Conservation (phyloP, 73 alveolate species). For the Paramecium caudatum region DNA sequence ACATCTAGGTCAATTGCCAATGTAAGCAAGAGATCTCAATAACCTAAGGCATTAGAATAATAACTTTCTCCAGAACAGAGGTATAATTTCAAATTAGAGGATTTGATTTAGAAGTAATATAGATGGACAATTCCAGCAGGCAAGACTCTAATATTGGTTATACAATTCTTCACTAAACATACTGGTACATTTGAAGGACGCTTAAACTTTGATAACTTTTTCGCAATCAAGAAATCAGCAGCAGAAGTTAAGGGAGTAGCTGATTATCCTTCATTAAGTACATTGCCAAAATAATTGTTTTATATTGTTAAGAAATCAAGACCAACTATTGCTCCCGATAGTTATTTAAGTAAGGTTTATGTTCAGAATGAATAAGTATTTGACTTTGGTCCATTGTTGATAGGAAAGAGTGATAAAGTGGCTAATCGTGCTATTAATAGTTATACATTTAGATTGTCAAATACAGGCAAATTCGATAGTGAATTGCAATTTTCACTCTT, state of each 20-base stretch:
- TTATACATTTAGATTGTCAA: constrained; percentile 92
- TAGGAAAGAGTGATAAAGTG: constrained; percentile 94
- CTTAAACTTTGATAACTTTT: constrained; percentile 89
- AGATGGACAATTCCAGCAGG: constrained; percentile 98
- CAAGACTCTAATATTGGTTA: constrained; percentile 88
- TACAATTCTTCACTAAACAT: constrained; percentile 95
- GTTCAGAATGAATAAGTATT: constrained; percentile 82
- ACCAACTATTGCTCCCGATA: constrained; percentile 88
- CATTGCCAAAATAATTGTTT: constrained; percentile 86
- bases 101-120: constrained; percentile 84
- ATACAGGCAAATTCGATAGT: constrained; percentile 96
- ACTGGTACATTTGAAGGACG: constrained; percentile 88
- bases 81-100: constrained; percentile 85
- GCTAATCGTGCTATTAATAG: constrained; percentile 90
- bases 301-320: constrained; percentile 86
- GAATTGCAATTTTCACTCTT: constrained; percentile 90
- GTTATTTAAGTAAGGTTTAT: constrained; percentile 80
- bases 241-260: constrained; percentile 85
- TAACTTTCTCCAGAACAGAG: constrained; percentile 78
- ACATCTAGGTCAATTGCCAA: constrained; percentile 61
- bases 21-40: constrained; percentile 44
- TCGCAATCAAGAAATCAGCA: constrained; percentile 84
- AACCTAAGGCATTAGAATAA: constrained; percentile 80
- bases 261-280: constrained; percentile 89
- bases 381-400: constrained; percentile 98